Evolutionary conservation across 2,329 filamentous ascomycete genomes (phyloP).

Genomic region (Botrytis elliptica): DNA sequence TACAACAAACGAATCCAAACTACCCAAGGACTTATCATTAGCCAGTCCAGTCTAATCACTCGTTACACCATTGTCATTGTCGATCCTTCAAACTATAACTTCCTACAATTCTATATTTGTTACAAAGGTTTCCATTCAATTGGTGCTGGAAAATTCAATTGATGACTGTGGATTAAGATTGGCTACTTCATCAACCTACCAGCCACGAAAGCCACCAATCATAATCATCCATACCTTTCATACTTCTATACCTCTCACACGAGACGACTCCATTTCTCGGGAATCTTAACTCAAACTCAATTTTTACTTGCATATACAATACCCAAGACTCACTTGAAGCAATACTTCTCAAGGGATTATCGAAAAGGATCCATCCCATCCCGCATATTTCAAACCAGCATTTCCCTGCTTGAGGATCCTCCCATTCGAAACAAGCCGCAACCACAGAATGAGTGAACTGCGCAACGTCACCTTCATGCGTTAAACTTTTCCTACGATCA

Average conservation of each 20-base stretch:
- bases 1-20: not conserved
- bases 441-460: constrained; percentile 17
- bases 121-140: not conserved
- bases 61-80: not conserved
- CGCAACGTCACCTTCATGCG: constrained; percentile 14
- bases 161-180: constrained; percentile 2
- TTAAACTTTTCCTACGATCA: constrained; percentile 6
- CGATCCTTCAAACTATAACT: constrained; percentile 8
- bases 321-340: not conserved
- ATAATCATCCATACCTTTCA: not conserved
- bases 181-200: not conserved
- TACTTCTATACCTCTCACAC: not conserved
- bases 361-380: not conserved
- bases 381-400: not conserved
- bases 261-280: not conserved
- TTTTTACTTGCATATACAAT: not conserved
- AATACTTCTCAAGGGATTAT: not conserved
- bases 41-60: not conserved
- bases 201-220: not conserved
- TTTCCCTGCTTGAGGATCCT: not conserved
- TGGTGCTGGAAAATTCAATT: not conserved
- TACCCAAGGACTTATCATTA: not conserved
- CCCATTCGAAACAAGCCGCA: constrained; percentile 10
- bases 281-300: not conserved
- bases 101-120: not conserved